Evolutionary conservation across 2,329 filamentous ascomycete genomes (phyloP).

Genomic region (Thielaviopsis cerberus): DNA sequence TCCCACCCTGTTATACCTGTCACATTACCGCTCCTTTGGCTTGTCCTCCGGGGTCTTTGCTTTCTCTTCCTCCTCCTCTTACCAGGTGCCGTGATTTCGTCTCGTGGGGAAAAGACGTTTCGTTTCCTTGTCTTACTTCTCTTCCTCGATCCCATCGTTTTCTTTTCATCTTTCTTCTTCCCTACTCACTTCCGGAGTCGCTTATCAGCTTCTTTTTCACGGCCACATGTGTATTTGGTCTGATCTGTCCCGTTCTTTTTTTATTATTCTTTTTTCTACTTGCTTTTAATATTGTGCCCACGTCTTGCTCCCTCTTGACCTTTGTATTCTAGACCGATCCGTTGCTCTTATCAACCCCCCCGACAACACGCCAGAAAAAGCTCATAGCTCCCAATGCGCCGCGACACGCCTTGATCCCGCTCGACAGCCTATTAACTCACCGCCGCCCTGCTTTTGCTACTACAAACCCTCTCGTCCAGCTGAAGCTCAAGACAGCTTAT

Average conservation of each 20-base stretch:
- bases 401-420: not conserved
- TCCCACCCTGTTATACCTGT: not conserved
- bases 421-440: not conserved
- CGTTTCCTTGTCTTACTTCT: not conserved
- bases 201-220: conserved; percentile 12
- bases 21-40: not conserved
- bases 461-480: not conserved
- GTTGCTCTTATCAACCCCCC: not conserved
- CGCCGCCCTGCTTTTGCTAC: not conserved
- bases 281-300: not conserved
- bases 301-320: not conserved
- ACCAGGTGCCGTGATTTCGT: not conserved
- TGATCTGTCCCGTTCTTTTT: not conserved
- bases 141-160: not conserved
- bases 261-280: not conserved
- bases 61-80: not conserved
- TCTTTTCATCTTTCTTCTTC: not conserved
- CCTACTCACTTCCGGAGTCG: conserved; percentile 9
- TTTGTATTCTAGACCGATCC: not conserved
- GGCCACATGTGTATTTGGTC: not conserved
- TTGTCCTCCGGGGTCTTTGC: too few species aligned
- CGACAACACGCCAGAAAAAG: not conserved
- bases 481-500: not conserved
- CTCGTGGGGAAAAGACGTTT: not conserved
- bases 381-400: not conserved